These are phyloP conservation scores for Blastocladiella emersonii DNA, from an alignment of 371 early-diverging fungal genomes.

Conservation along the genomic window DNA sequence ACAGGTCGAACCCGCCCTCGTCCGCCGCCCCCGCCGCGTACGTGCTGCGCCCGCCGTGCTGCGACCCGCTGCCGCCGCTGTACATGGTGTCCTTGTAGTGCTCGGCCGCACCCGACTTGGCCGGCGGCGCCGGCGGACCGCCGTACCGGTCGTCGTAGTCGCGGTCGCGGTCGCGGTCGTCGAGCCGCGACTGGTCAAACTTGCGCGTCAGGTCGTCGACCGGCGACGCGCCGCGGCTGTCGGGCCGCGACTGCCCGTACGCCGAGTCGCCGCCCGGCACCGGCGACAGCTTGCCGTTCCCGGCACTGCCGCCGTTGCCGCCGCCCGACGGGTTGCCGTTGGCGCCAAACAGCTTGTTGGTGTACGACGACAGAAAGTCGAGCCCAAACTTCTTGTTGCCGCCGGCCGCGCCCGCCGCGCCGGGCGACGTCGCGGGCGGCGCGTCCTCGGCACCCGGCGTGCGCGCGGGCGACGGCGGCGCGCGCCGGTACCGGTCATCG, in stretches of 20 bases:
- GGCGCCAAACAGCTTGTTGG: neutral
- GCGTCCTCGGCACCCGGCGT: neutral
- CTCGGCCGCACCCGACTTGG: neutral
- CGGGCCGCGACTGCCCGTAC: too few species aligned
- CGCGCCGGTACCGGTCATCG: neutral
- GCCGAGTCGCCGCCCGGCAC: neutral
- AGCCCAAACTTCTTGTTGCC: neutral
- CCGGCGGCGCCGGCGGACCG: neutral
- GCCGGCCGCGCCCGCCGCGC: neutral
- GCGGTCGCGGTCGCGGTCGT: too few species aligned
- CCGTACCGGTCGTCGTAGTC: too few species aligned
- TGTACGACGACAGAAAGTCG: neutral
- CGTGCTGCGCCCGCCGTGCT: neutral
- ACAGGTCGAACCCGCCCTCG: neutral
- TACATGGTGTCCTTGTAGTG: neutral
- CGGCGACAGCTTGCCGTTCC: neutral
- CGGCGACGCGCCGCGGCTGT: too few species aligned
- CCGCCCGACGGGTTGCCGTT: neutral
- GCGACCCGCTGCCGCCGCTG: neutral
- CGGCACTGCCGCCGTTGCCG: neutral
- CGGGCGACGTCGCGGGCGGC: neutral
- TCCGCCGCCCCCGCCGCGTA: too few species aligned
- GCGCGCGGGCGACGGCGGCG: neutral
- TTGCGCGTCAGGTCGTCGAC: neutral
- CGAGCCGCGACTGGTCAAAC: neutral